Base-by-base conservation (phyloP, 2,329 filamentous ascomycete genomes). In the Harringtonia aguacate region DNA sequence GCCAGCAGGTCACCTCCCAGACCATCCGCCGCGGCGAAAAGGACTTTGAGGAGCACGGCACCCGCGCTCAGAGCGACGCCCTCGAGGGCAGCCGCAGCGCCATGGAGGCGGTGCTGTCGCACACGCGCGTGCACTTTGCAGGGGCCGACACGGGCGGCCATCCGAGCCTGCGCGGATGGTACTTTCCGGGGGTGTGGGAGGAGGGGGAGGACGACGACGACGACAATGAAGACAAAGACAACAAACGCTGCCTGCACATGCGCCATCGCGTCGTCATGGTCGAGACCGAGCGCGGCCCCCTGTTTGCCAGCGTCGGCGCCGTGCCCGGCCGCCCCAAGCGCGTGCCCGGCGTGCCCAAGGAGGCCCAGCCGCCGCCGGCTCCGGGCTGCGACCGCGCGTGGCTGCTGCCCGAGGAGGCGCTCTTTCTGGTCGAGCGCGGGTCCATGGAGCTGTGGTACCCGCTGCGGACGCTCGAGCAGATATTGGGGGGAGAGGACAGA, bases 41-140 rank as follows among this genome's bases (percentile, higher is more conserved):
- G 63, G 92, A 98, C 66, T 98, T 95, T 61, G 92, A 97, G 65
- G 81, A 85, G 24, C 88, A 97, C 63, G 85, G 86, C 39, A 97
- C 92, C 3, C 75, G 77, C 28, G 78, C 85, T 28, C 92, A 98
- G 63, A 79, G 82, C 51, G 73, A 75, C 45, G 77, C 82, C 9
- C 79, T 98, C 41, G 83, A 87, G 56, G 77, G 84, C 38, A 94
- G 87, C 49, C 80, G 90, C 44, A 72, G 75, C 53, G 90, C 89
- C 18, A 92, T 98, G 84, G 85, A 94, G 62, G 81, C 87, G 54
- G 89, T 90, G 3, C 72, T 97, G 44, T 74, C 79, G 41, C 83
- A 84, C 59, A 84, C 84, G 39, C 77, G 90, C 40, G 69, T 83
- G 24, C 88, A 95, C 58, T n/a, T n/a, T n/a, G n/a, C n/a, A n/a